A percentile compares a stretch with the other conserved stretches of the same genome.
Conservation (phyloP, 1,284 basidiomycete species). For the Sporisorium sorghi region DNA sequence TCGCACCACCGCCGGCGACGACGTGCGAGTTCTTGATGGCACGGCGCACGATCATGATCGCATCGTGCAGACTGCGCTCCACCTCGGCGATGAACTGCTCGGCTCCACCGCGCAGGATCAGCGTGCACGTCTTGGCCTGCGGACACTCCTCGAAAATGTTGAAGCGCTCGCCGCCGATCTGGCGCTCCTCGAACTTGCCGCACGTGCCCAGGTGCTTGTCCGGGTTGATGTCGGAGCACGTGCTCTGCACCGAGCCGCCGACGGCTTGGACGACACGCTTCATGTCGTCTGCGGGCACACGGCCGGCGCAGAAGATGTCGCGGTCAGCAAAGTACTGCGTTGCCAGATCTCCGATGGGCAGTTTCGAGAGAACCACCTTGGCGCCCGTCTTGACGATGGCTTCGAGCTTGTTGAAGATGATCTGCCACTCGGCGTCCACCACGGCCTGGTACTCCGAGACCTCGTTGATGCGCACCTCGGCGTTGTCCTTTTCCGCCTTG, state of each 20-base stretch:
- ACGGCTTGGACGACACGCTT: constrained; percentile 95
- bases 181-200: constrained; percentile 89
- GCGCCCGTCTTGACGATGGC: constrained; percentile 96
- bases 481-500: constrained; percentile 99
- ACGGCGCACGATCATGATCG: constrained; percentile 98
- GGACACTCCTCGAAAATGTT: constrained; percentile 95
- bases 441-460: constrained; percentile 92
- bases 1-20: constrained; percentile 96
- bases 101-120: constrained; percentile 93
- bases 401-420: constrained; percentile 97
- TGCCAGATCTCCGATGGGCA: constrained; percentile 97
- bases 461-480: constrained; percentile 94
- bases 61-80: constrained; percentile 95
- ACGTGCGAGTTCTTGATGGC: constrained; percentile 95
- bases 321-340: constrained; percentile 99
- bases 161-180: constrained; percentile 97
- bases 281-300: constrained; percentile 89
- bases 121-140: constrained; percentile 96
- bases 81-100: constrained; percentile 99
- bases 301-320: constrained; percentile 98
- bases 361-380: constrained; percentile 95
- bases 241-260: constrained; percentile 93
- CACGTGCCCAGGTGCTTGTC: constrained; percentile 92
- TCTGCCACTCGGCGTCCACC: constrained; percentile 99
- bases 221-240: constrained; percentile 86